A percentile compares a stretch with the other conserved stretches of the same genome.
Evolutionary conservation across 169 alveolate species (phyloP).

Genomic region (Plasmodium knowlesi): DNA sequence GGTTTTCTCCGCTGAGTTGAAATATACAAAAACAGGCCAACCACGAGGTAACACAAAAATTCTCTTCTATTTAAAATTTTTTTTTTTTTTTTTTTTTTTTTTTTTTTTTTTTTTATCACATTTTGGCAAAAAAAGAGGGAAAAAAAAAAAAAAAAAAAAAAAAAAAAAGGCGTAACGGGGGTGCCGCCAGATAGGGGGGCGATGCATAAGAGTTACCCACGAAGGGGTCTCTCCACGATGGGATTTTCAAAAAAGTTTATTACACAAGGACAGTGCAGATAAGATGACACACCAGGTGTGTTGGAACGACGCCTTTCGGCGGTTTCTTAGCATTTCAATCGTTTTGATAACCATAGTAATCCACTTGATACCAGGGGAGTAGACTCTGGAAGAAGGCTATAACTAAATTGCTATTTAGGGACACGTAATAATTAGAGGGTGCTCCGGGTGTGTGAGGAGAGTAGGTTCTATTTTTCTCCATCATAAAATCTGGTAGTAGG

Average conservation of each 20-base stretch:
- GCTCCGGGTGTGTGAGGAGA: not conserved
- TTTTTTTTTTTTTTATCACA: no score
- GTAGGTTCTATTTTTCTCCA: conserved; percentile 50
- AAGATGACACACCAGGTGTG: not conserved
- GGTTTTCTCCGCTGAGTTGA: not conserved
- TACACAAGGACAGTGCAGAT: not conserved
- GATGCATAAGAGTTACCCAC: not conserved
- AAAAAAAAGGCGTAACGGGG: not conserved
- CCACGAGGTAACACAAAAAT: not conserved
- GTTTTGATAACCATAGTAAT: conserved; percentile 35
- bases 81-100: no score
- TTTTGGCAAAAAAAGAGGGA: not conserved
- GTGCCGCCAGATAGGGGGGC: not conserved
- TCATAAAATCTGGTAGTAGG: conserved; percentile 53
- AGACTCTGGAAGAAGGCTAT: conserved; percentile 58
- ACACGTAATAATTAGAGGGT: conserved; percentile 31
- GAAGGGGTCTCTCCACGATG: not conserved
- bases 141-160: not conserved
- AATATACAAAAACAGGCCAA: not conserved
- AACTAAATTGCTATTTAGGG: conserved; percentile 28
- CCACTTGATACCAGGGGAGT: conserved; percentile 74
- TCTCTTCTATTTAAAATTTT: no score
- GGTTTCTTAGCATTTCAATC: not conserved
- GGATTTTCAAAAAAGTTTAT: not conserved
- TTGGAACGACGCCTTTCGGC: not conserved